Conservation (phyloP, 306 rosid genomes). For the Purshia tridentata region DNA sequence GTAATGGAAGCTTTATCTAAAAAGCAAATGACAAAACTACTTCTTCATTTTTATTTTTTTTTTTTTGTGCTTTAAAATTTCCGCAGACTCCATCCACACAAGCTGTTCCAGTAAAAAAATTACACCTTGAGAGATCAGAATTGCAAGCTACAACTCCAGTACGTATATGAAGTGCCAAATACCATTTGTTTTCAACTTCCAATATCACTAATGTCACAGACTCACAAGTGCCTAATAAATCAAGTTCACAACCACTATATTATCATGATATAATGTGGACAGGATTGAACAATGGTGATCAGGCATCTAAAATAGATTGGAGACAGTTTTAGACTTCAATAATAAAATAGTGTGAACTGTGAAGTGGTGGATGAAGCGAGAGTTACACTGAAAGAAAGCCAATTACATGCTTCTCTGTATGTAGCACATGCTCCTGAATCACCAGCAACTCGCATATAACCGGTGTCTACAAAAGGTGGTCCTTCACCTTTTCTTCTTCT, state of each 20-base stretch:
- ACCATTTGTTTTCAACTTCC: neutral
- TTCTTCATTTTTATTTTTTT: too few species aligned
- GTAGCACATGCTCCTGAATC: neutral
- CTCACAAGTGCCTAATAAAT: neutral
- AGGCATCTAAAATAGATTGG: constrained; percentile 4
- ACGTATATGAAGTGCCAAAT: neutral
- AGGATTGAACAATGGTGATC: neutral
- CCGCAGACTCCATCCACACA: neutral
- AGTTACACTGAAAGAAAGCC: neutral
- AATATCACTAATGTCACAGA: neutral
- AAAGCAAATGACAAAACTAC: neutral
- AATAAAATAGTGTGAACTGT: neutral
- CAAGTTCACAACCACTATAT: neutral
- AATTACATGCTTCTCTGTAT: neutral
- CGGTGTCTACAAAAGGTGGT: neutral
- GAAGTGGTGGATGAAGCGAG: neutral
- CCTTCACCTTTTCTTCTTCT: constrained; percentile 52
- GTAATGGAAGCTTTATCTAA: neutral
- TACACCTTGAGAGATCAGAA: neutral
- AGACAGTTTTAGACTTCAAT: neutral
- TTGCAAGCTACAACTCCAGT: neutral
- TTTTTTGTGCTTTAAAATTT: neutral
- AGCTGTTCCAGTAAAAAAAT: neutral
- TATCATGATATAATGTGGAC: too few species aligned
- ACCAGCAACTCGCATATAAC: constrained; percentile 11